Evolutionary conservation across 129 eudicot genomes (phyloP).

Genomic region (Flaveria ramosissima): DNA sequence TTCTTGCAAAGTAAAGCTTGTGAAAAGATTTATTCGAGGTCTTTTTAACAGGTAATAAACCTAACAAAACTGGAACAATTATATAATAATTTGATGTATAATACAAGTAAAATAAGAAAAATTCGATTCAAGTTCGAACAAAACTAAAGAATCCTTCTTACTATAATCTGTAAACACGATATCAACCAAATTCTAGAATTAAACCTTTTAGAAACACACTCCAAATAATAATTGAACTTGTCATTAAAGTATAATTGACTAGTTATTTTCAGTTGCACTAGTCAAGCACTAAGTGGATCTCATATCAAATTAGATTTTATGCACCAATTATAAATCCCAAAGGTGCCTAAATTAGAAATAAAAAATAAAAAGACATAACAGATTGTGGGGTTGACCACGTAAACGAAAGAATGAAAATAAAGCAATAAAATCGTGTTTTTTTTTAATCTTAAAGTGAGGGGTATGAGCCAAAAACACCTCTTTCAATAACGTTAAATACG

Average conservation of each 20-base stretch:
- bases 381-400: constrained; percentile 21
- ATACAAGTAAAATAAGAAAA: no score
- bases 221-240: not conserved
- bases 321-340: not conserved
- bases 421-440: not conserved
- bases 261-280: constrained; percentile 7
- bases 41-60: no score
- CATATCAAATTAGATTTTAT: constrained; percentile 2
- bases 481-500: not conserved
- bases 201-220: not conserved
- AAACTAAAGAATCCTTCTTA: no score
- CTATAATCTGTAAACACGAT: no score
- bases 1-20: no score
- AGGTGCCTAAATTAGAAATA: not conserved
- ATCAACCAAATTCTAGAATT: no score
- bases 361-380: not conserved
- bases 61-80: no score
- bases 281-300: constrained; percentile 12
- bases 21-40: no score
- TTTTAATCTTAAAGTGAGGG: not conserved
- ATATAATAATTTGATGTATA: no score
- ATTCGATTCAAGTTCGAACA: no score
- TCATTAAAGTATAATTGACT: constrained; percentile 3
- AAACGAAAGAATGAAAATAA: not conserved
- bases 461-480: not conserved